A percentile compares a stretch with the other conserved stretches of the same genome.
Conservation (phyloP, 2,329 filamentous ascomycete species). For the Phialophora tarda region DNA sequence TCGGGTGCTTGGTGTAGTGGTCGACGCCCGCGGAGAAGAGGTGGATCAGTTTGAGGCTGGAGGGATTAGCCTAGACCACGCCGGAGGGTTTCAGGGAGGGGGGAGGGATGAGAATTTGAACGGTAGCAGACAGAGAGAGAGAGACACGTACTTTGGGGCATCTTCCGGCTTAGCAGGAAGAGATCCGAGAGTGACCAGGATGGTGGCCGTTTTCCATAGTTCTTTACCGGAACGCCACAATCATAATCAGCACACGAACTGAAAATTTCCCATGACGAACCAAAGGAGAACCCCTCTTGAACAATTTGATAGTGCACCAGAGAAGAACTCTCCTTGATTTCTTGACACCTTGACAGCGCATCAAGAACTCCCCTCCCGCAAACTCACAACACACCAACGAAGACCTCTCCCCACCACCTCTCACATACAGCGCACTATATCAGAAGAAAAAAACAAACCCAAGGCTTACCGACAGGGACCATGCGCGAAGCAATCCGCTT, state of each 20-base stretch:
- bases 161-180: conserved; percentile 49
- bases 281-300: not conserved
- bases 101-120: not conserved
- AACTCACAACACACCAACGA: not conserved
- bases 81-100: not conserved
- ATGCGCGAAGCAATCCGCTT: conserved; percentile 7
- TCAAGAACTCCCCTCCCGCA: not conserved
- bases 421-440: not conserved
- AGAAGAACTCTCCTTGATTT: not conserved
- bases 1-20: conserved; percentile 58
- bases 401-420: not conserved
- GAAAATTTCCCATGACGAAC: not conserved
- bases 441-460: not conserved
- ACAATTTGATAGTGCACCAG: not conserved
- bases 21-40: conserved; percentile 65
- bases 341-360: too few relatives aligned
- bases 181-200: conserved; percentile 56
- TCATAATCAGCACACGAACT: not conserved
- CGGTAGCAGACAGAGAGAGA: not conserved
- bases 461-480: conserved; percentile 8
- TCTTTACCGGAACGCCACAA: conserved; percentile 39
- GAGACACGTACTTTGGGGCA: conserved; percentile 39
- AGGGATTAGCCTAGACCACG: conserved; percentile 35
- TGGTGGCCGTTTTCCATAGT: conserved; percentile 50
- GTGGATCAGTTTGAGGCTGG: conserved; percentile 57